A percentile compares a stretch with the other conserved stretches of the same genome.
These are phyloP conservation scores for Calonectria naviculata DNA, from an alignment of 2,329 filamentous ascomycete genomes.

Conservation along the genomic window DNA sequence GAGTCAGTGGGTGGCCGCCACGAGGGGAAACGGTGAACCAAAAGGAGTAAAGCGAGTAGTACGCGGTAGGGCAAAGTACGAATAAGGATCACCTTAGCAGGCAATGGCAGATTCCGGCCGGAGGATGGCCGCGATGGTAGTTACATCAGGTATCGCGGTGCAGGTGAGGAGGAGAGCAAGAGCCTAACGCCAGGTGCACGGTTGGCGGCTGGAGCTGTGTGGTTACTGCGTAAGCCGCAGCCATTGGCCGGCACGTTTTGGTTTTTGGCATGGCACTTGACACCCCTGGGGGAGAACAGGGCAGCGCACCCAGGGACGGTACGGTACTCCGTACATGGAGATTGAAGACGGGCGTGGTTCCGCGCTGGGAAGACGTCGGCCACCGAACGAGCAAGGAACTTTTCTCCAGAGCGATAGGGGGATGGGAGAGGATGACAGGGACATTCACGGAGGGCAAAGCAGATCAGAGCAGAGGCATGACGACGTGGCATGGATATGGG, in stretches of 20 bases:
- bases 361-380: conserved; percentile 17
- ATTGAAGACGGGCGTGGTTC: conserved; percentile 28
- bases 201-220: neutral
- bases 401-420: conserved; percentile 4
- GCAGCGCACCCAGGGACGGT: conserved; percentile 8
- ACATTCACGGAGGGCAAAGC: neutral
- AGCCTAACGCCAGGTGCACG: conserved; percentile 17
- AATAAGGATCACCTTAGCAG: neutral
- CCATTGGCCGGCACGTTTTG: neutral
- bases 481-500: neutral
- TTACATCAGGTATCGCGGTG: conserved; percentile 9
- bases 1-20: neutral
- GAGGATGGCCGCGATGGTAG: neutral
- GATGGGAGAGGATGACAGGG: neutral
- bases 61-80: neutral
- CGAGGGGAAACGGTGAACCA: neutral
- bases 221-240: neutral
- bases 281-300: neutral
- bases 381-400: conserved; percentile 3
- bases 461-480: neutral
- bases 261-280: neutral
- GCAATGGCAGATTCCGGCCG: conserved; percentile 6
- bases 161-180: conserved; percentile 12
- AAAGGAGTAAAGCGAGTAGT: neutral
- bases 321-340: conserved; percentile 12